These are phyloP conservation scores for Schizosaccharomyces versatilis DNA, from an alignment of 1,139 yeast species.

Conservation along the genomic window DNA sequence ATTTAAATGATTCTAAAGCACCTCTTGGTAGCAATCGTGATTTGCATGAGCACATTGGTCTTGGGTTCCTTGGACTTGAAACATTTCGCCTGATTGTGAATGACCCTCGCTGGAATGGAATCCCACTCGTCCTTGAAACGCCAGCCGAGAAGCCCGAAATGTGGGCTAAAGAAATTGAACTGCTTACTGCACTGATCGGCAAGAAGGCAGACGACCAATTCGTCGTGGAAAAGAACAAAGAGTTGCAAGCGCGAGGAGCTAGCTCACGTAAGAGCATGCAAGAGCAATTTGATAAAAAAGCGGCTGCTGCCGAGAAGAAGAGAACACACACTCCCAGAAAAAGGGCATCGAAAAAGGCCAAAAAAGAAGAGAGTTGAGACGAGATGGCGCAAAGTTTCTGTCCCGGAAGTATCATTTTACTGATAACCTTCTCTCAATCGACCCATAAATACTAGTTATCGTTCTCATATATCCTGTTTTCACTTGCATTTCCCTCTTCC, in stretches of 20 bases:
- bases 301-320: slow-evolving; percentile 3
- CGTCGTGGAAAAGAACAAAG: slow-evolving; percentile 26
- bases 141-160: slow-evolving; percentile 37
- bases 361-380: no score
- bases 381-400: no score
- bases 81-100: slow-evolving; percentile 61
- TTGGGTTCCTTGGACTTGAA: slow-evolving; percentile 75
- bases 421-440: no score
- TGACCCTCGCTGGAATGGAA: slow-evolving; percentile 32
- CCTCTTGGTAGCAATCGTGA: slow-evolving; percentile 81
- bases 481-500: no score
- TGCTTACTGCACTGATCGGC: slow-evolving; percentile 47
- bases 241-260: slow-evolving; percentile 18
- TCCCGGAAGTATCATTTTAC: no score
- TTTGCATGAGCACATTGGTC: slow-evolving; percentile 71
- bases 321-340: slow-evolving; percentile 6
- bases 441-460: no score
- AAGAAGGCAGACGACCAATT: slow-evolving; percentile 34
- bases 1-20: slow-evolving; percentile 82
- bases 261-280: slow-evolving; percentile 6
- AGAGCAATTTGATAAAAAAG: slow-evolving; percentile 7
- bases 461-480: no score
- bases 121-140: slow-evolving; percentile 80
- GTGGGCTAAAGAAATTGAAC: slow-evolving; percentile 66
- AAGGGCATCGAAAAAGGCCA: no score